Evolutionary conservation across 805 yeast species (phyloP).

Genomic region (Kodamaea jinghongensis): DNA sequence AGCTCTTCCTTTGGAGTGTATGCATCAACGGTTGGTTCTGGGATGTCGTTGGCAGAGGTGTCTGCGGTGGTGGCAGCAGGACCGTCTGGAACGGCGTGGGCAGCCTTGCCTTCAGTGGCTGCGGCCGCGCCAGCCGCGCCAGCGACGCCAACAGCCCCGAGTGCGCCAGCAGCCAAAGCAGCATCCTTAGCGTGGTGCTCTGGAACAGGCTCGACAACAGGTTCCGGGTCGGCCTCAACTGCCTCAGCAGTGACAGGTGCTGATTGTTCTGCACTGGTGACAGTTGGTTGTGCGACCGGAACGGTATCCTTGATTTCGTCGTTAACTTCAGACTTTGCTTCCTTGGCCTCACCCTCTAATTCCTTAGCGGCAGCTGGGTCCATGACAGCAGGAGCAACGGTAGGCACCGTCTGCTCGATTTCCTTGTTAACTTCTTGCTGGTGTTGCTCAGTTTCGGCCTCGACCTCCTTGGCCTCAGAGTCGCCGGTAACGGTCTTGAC

Average conservation of each 20-base stretch:
- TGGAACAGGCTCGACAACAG: constrained; percentile 4
- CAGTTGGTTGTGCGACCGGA: not conserved
- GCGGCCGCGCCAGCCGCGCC: constrained; percentile 14
- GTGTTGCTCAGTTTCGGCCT: constrained; percentile 7
- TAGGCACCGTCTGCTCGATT: constrained; percentile 4
- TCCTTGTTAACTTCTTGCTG: constrained; percentile 3
- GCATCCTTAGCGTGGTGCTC: constrained; percentile 1
- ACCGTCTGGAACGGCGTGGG: not conserved
- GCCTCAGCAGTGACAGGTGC: constrained; percentile 1
- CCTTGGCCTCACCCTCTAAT: constrained; percentile 6
- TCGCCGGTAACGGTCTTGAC: constrained; percentile 6
- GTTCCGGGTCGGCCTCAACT: constrained; percentile 1
- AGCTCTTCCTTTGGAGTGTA: constrained; percentile 4
- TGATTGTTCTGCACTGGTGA: too few species aligned
- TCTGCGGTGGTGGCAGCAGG: constrained; percentile 1
- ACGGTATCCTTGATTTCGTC: constrained; percentile 6
- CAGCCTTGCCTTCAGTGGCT: not conserved
- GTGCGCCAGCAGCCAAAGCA: constrained; percentile 9
- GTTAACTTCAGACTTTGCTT: constrained; percentile 3
- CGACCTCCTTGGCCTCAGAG: constrained; percentile 7
- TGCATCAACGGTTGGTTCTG: constrained; percentile 4
- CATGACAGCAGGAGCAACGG: constrained; percentile 8
- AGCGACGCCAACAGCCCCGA: constrained; percentile 19
- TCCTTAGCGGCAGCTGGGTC: constrained; percentile 5
- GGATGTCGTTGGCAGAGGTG: constrained; percentile 4